Evolutionary conservation across 2,329 filamentous ascomycete genomes (phyloP).

Genomic region (Shiraia sp.): DNA sequence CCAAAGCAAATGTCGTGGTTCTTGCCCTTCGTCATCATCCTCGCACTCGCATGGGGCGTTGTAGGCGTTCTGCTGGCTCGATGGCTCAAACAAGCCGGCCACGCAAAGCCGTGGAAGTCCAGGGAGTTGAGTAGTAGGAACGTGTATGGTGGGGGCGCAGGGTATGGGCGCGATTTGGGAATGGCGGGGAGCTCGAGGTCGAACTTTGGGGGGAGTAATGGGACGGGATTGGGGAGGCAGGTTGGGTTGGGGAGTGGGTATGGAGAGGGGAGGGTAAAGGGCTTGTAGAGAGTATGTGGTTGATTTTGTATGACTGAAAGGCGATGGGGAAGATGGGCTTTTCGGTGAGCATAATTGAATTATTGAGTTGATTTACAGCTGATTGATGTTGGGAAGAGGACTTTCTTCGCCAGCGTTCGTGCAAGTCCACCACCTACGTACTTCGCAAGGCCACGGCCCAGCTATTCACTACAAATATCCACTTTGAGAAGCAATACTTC

Average conservation of each 20-base stretch:
- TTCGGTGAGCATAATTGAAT: not conserved
- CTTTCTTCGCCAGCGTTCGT: too few relatives aligned
- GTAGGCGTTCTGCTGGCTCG: conserved; percentile 20
- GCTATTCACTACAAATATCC: too few relatives aligned
- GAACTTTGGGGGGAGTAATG: not conserved
- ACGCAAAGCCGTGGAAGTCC: conserved; percentile 15
- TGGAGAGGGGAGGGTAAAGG: conserved; percentile 22
- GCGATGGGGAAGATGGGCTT: not conserved
- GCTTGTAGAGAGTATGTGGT: conserved; percentile 5
- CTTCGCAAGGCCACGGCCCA: too few relatives aligned
- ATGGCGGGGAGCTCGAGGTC: not conserved
- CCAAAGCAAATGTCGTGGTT: conserved; percentile 6
- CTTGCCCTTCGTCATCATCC: conserved; percentile 17
- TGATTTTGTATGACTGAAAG: too few relatives aligned
- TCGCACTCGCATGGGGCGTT: conserved; percentile 19
- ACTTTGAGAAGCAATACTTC: too few relatives aligned
- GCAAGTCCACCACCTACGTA: too few relatives aligned
- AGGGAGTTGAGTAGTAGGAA: conserved; percentile 7
- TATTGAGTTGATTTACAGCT: too few relatives aligned
- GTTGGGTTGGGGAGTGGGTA: conserved; percentile 10
- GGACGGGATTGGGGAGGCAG: conserved; percentile 5
- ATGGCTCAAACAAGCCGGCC: conserved; percentile 23
- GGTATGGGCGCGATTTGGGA: conserved; percentile 9
- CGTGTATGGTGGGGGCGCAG: conserved; percentile 11
- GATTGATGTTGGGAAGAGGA: too few relatives aligned